Evolutionary conservation across 441 rosid genomes (phyloP), one percentile per base, ranked within the genome.

Genomic region (Gossypium lobatum): DNA sequence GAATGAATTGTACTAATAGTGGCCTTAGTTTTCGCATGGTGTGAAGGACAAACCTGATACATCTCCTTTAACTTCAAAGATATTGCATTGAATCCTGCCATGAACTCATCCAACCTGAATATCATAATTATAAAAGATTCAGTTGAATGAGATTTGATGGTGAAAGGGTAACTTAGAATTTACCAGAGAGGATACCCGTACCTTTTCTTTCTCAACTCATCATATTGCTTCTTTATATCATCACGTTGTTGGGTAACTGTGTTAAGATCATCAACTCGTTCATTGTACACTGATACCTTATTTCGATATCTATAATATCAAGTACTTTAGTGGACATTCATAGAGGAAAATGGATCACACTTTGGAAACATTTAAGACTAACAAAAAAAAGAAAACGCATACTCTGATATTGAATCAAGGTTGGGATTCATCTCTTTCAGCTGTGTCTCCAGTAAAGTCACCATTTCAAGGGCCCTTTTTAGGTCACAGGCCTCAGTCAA

Each of bases 321-420:
- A 70, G 25, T 31, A 23, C 77, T 76, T 80, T 28, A 73, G 77
- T 67, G 75, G 25, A 78, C 65, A 28, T 18, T 45, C 50, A 55
- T 39, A 37, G 68, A 59, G 70, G 10, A 73, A 31, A 9, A 16
- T 6, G 7, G 76, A 62, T 48, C 34, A n/a, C 16, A 14, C 42
- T 48, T n/a, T 23, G 31, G 58, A 71, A 28, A 65, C 18, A 59
- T 10, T 31, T 45, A 55, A 52, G 25, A 72, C 18, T 16, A 21
- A 81, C 75, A 0, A 48, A 3, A 57, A n/a, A 20, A 6, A 31
- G 0, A 70, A 79, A 48, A 73, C 34, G 64, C 88, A 76, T 89
- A 95, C 99, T 93, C 97, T 39, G 99, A 78, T 6, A 95, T 91
- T 71, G 98, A 95, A 82, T 95, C 98, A 57, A 95, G 97, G 83